These are phyloP conservation scores for Coemansia sp. DNA, from an alignment of 192 early-diverging fungal species.

Conservation along the genomic window DNA sequence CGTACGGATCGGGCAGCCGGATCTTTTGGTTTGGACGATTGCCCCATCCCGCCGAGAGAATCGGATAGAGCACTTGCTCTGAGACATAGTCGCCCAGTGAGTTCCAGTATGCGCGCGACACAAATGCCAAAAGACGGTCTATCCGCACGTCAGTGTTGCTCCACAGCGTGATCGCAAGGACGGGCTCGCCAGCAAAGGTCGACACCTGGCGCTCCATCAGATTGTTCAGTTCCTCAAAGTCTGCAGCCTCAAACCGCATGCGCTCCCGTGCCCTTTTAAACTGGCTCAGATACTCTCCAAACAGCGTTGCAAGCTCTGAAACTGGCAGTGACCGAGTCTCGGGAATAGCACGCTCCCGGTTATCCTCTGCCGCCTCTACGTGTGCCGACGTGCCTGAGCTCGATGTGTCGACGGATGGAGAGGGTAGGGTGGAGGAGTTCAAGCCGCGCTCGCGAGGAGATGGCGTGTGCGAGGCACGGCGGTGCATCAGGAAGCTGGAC, in stretches of 20 bases:
- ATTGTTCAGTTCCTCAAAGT: slow-evolving; percentile 16
- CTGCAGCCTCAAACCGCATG: slow-evolving; percentile 19
- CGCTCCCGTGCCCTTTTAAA: slow-evolving; percentile 32
- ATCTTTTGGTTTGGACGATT: slow-evolving; percentile 9
- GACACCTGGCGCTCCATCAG: slow-evolving; percentile 39
- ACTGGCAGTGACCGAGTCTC: slow-evolving; percentile 14
- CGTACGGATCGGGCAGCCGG: slow-evolving; percentile 38
- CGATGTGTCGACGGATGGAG: background rate
- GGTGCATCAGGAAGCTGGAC: slow-evolving; percentile 1
- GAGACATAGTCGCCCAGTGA: slow-evolving; percentile 50
- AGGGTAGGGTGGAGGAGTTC: background rate
- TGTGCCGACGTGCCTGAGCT: background rate
- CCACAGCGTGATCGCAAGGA: slow-evolving; percentile 41
- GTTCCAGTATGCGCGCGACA: slow-evolving; percentile 49
- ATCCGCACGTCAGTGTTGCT: slow-evolving; percentile 35
- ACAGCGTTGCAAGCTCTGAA: slow-evolving; percentile 26
- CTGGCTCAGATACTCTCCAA: slow-evolving; percentile 46
- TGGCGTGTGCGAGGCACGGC: slow-evolving; percentile 22
- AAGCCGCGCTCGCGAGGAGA: slow-evolving; percentile 1
- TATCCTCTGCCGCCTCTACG: background rate
- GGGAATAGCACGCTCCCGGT: background rate
- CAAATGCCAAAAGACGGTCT: slow-evolving; percentile 35
- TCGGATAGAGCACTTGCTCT: slow-evolving; percentile 43
- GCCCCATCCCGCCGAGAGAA: slow-evolving; percentile 40
- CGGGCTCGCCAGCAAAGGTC: slow-evolving; percentile 38